Base-by-base conservation (phyloP, 495 filamentous ascomycete species). In the Bacidia gigantensis region DNA sequence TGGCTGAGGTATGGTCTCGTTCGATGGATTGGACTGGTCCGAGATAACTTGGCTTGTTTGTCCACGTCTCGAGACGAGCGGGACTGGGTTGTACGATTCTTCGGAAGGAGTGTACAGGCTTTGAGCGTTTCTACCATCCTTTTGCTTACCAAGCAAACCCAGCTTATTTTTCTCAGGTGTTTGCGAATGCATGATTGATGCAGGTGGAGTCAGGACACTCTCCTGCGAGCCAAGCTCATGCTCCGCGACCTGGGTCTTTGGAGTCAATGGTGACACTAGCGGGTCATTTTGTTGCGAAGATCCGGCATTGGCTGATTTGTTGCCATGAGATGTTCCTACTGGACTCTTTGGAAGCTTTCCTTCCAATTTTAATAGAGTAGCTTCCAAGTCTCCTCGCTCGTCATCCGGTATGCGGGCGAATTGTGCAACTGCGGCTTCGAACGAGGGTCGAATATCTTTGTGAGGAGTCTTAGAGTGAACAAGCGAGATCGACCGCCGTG, bases 301-400 rank as follows among this genome's bases (percentile, higher is more conserved):
- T 23, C 23, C 22, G 43, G 49, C 14, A 22, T 24, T 26, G 12
- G 17, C 20, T 10, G 42, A n/a, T 40, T 32, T 41, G 40, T 26
- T 51, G 21, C 26, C 50, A n/a, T 53, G 47, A 21, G 52, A 42
- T 18, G 40, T 53, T 21, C 35, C 55, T 7, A 54, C 42, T 38
- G 45, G 59, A 51, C 62, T 68, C 59, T 72, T 82, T 56, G 81
- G 72, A 66, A 79, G 93, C 59, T 83, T 89, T 3, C 92, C 92
- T 70, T 99, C 93, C 2, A 99, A 75, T 59, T 96, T 97, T 55
- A 90, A 67, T 55, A 99, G 62, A 3, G 92, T 88, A 12, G 89
- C 87, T 62, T 96, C 92, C 46, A 96, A 77, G 18, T 90, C 89
- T n/a, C 89, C 90, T 64, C 92, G 87, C 50, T 86, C 85, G 54